These are phyloP conservation scores for Sclerotinia spermophila DNA, from an alignment of 2,329 filamentous ascomycete genomes.

Conservation along the genomic window DNA sequence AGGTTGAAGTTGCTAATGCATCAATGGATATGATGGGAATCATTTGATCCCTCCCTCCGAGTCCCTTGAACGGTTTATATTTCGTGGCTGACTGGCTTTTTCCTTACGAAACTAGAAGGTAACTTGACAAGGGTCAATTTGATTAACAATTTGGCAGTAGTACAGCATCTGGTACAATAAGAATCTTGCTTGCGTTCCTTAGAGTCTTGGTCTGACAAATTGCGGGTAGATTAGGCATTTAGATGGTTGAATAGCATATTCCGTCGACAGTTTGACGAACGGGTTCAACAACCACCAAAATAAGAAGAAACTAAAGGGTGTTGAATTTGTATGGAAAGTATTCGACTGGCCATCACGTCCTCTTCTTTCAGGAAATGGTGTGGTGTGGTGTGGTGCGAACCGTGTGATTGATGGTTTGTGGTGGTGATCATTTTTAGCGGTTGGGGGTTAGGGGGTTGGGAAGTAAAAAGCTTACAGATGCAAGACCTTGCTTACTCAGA, in stretches of 20 bases:
- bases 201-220: not conserved
- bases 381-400: slow-evolving; percentile 8
- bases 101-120: not conserved
- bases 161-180: slow-evolving; percentile 5
- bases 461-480: slow-evolving; percentile 12
- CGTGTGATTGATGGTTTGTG: slow-evolving; percentile 2
- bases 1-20: slow-evolving; percentile 5
- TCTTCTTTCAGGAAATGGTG: not conserved
- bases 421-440: not conserved
- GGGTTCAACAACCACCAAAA: not conserved
- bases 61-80: slow-evolving; percentile 4
- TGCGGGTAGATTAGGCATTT: slow-evolving; percentile 1
- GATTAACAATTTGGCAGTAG: not conserved
- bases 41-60: slow-evolving; percentile 1
- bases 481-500: slow-evolving; percentile 19
- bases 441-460: slow-evolving; percentile 1
- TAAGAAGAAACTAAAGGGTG: not conserved
- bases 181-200: not conserved
- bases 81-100: slow-evolving; percentile 6
- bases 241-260: not conserved
- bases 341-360: not conserved
- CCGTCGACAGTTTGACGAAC: not conserved
- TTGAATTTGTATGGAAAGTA: not conserved
- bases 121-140: slow-evolving; percentile 1
- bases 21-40: not conserved